Percentiles rank a stretch among this genome's conserved stretches.
Conservation (phyloP, 2,329 filamentous ascomycete genomes). For the Cladosporium phlei region DNA sequence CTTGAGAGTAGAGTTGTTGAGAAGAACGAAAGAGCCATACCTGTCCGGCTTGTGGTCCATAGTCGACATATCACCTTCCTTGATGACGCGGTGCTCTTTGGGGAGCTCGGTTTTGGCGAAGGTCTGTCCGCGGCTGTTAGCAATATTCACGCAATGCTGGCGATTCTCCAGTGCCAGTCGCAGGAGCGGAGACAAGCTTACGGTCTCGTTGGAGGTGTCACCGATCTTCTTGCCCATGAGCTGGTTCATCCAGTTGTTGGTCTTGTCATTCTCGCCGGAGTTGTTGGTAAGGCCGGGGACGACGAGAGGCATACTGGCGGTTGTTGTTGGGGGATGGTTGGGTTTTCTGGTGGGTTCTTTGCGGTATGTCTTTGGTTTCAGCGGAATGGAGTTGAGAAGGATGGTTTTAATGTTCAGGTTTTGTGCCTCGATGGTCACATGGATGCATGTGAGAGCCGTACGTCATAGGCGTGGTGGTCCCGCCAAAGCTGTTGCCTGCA, state of each 20-base stretch:
- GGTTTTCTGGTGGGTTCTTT: too few species aligned
- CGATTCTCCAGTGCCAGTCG: too few species aligned
- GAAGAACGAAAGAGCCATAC: conserved; percentile 19
- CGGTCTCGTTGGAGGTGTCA: conserved; percentile 42
- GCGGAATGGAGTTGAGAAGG: too few species aligned
- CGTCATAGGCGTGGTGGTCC: too few species aligned
- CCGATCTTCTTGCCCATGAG: conserved; percentile 50
- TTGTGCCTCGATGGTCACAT: too few species aligned
- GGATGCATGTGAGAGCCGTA: too few species aligned
- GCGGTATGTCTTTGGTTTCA: too few species aligned
- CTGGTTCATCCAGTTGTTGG: conserved; percentile 44
- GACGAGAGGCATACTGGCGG: conserved; percentile 48
- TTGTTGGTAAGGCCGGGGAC: conserved; percentile 44
- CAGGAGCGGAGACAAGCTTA: conserved; percentile 21
- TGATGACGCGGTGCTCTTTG: conserved; percentile 43
- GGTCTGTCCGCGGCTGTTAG: conserved; percentile 33
- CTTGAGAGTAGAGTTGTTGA: neutral
- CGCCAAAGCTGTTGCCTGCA: too few species aligned
- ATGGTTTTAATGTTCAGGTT: too few species aligned
- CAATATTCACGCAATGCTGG: too few species aligned
- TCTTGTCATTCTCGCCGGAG: conserved; percentile 32
- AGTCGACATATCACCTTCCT: conserved; percentile 43
- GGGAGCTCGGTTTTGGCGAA: conserved; percentile 49
- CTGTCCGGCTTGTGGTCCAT: conserved; percentile 46
- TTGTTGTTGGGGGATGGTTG: too few species aligned